Conservation (phyloP, 2,329 filamentous ascomycete species). For the Paecilomyces sp. region DNA sequence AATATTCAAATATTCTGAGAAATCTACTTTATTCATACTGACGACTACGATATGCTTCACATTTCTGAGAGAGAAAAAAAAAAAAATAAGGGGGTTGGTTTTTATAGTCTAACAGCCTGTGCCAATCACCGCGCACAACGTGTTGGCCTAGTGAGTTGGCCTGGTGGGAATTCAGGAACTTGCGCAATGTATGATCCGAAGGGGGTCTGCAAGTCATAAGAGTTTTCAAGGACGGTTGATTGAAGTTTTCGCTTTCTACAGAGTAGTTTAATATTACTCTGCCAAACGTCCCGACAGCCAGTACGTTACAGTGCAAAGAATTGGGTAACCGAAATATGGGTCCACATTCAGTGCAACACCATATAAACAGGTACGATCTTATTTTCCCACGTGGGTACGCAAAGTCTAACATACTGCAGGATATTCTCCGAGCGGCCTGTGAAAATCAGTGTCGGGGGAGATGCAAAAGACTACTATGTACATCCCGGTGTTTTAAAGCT, state of each 20-base stretch:
- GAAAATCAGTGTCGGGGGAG: neutral
- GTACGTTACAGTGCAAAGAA: neutral
- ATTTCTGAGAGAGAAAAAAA: neutral
- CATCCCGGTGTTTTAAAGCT: neutral
- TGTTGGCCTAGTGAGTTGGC: slow-evolving; percentile 18
- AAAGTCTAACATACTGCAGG: neutral
- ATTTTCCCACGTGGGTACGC: neutral
- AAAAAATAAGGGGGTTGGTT: neutral
- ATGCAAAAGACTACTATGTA: neutral
- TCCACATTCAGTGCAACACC: neutral
- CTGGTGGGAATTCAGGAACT: neutral
- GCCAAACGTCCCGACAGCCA: neutral
- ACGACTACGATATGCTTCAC: neutral
- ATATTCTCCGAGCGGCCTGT: neutral
- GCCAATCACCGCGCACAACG: neutral
- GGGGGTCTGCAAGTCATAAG: neutral
- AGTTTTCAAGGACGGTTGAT: neutral
- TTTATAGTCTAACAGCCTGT: neutral
- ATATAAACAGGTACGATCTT: neutral
- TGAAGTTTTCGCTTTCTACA: neutral
- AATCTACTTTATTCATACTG: too few species aligned
- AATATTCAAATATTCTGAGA: too few species aligned
- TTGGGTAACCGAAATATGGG: neutral
- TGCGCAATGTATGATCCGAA: neutral
- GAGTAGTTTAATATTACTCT: neutral